These are phyloP conservation scores for Sporothrix brasiliensis DNA, from an alignment of 2,329 filamentous ascomycete genomes.

Conservation along the genomic window DNA sequence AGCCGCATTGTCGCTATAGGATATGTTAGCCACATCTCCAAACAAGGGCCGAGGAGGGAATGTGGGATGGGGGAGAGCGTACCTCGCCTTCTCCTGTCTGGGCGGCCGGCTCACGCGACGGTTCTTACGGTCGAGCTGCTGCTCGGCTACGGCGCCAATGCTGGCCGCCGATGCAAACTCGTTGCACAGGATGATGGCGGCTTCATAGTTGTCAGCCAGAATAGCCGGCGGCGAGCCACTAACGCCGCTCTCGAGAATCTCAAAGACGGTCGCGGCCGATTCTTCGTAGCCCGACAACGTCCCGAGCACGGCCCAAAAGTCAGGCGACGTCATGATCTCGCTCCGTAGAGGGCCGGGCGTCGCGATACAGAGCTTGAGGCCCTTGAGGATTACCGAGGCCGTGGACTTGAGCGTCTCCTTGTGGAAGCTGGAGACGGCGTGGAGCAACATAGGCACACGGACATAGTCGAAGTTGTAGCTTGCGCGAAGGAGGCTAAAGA, in stretches of 20 bases:
- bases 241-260: slow-evolving; percentile 79
- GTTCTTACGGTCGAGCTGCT: slow-evolving; percentile 60
- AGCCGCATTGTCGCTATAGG: slow-evolving; percentile 65
- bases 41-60: neutral
- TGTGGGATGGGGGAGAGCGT: slow-evolving; percentile 38
- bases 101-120: slow-evolving; percentile 44
- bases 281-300: slow-evolving; percentile 70
- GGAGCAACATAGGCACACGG: slow-evolving; percentile 86
- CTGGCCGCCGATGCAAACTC: slow-evolving; percentile 86
- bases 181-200: slow-evolving; percentile 79
- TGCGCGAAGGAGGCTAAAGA: slow-evolving; percentile 76
- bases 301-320: slow-evolving; percentile 92
- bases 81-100: slow-evolving; percentile 62
- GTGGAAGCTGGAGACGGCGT: slow-evolving; percentile 86
- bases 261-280: slow-evolving; percentile 77
- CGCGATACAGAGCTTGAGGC: slow-evolving; percentile 77
- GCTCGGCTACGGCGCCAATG: slow-evolving; percentile 69
- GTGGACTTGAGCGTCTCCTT: slow-evolving; percentile 76
- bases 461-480: slow-evolving; percentile 92
- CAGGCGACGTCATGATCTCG: slow-evolving; percentile 93
- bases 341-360: slow-evolving; percentile 77
- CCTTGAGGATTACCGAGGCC: slow-evolving; percentile 74
- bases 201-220: slow-evolving; percentile 93
- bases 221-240: slow-evolving; percentile 77
- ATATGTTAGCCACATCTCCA: neutral